Evolutionary conservation across 306 rosid genomes (phyloP).

Genomic region (Cotoneaster glaucophyllus): DNA sequence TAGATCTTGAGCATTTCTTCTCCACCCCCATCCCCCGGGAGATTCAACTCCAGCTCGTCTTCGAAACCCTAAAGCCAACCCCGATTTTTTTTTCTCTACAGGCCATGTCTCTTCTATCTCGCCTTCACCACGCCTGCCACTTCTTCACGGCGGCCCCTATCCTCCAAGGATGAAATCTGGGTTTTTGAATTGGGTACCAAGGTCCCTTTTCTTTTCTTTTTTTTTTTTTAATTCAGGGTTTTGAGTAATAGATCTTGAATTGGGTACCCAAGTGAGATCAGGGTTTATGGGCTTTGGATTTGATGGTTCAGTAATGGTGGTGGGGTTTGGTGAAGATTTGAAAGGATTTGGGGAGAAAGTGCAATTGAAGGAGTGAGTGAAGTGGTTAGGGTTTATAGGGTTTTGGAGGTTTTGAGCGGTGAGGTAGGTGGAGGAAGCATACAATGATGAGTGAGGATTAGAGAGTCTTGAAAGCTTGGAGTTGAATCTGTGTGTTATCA

Average conservation of each 20-base stretch:
- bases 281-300: not conserved
- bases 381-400: constrained; percentile 10
- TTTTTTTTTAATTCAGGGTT: not conserved
- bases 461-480: constrained; percentile 26
- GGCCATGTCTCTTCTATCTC: too few relatives aligned
- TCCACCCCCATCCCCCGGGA: too few relatives aligned
- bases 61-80: too few relatives aligned
- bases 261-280: not conserved
- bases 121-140: too few relatives aligned
- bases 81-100: too few relatives aligned
- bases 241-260: constrained; percentile 1
- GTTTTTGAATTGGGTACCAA: too few relatives aligned
- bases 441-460: constrained; percentile 6
- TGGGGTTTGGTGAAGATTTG: not conserved
- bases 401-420: constrained; percentile 1
- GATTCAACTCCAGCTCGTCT: too few relatives aligned
- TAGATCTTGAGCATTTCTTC: too few relatives aligned
- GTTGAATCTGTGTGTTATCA: constrained; percentile 51
- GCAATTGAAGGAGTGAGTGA: not conserved
- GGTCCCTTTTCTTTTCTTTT: too few relatives aligned
- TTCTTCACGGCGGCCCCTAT: too few relatives aligned
- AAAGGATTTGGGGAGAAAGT: not conserved
- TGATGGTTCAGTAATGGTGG: constrained; percentile 4
- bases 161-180: too few relatives aligned
- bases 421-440: not conserved